Evolutionary conservation across 805 yeast species (phyloP).

Genomic region (Lachancea fermentati): DNA sequence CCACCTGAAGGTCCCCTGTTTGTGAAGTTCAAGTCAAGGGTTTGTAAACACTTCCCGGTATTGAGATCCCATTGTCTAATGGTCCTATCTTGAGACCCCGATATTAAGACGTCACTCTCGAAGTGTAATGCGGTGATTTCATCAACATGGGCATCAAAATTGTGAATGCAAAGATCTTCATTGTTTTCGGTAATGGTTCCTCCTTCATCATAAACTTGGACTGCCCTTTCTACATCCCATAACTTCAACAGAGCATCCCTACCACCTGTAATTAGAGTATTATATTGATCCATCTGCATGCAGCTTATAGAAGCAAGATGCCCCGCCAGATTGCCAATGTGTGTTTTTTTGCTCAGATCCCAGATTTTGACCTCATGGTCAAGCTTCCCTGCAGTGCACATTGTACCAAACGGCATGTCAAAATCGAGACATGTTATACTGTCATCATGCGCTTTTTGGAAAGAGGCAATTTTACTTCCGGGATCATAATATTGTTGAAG

Average conservation of each 20-base stretch:
- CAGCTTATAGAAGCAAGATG: constrained; percentile 55
- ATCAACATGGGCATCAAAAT: constrained; percentile 61
- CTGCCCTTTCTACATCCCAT: constrained; percentile 45
- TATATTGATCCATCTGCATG: constrained; percentile 51
- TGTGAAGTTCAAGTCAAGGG: constrained; percentile 51
- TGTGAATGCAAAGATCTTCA: constrained; percentile 37
- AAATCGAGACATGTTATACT: constrained; percentile 56
- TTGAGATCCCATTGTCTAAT: constrained; percentile 70
- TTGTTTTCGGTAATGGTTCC: constrained; percentile 11
- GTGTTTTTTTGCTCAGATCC: constrained; percentile 61
- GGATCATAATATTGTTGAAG: constrained; percentile 58
- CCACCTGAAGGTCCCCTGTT: constrained; percentile 12
- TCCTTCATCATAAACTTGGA: constrained; percentile 21
- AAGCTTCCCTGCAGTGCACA: constrained; percentile 65
- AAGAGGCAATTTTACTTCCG: constrained; percentile 47
- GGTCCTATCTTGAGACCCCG: constrained; percentile 68
- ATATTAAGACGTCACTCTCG: constrained; percentile 48
- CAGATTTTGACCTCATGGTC: constrained; percentile 79
- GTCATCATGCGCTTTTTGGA: constrained; percentile 46
- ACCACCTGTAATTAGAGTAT: constrained; percentile 46
- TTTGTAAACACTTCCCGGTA: constrained; percentile 62
- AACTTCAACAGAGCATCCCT: constrained; percentile 56
- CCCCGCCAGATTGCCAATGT: constrained; percentile 50
- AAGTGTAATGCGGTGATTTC: constrained; percentile 59
- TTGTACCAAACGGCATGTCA: constrained; percentile 66